These are phyloP conservation scores for Neophaeococcomyces mojaviensis DNA, from an alignment of 2,329 filamentous ascomycete species.

Conservation along the genomic window DNA sequence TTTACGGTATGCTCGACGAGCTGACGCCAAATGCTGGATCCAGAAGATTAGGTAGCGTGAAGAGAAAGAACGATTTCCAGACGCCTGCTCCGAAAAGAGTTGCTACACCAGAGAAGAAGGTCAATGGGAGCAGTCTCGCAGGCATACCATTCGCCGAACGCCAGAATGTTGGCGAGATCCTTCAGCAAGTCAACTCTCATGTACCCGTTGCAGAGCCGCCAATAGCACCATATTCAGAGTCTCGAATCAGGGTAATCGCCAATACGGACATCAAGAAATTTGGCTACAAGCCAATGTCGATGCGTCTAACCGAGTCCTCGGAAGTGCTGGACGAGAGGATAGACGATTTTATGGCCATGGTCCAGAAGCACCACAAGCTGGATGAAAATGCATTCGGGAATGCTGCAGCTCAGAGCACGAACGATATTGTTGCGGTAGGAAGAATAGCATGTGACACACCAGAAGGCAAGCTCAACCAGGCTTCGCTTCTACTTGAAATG, in stretches of 20 bases:
- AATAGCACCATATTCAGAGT: slow-evolving; percentile 62
- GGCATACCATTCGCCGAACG: slow-evolving; percentile 65
- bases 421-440: slow-evolving; percentile 81
- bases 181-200: slow-evolving; percentile 76
- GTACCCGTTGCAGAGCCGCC: slow-evolving; percentile 61
- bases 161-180: slow-evolving; percentile 67
- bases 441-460: slow-evolving; percentile 80
- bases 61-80: slow-evolving; percentile 46
- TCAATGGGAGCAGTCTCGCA: slow-evolving; percentile 10
- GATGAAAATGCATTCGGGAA: slow-evolving; percentile 80
- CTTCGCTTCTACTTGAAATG: slow-evolving; percentile 80
- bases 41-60: slow-evolving; percentile 38
- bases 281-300: slow-evolving; percentile 82
- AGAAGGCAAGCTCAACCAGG: slow-evolving; percentile 79
- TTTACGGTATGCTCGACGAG: slow-evolving; percentile 77
- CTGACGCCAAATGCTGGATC: slow-evolving; percentile 58
- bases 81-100: slow-evolving; percentile 38
- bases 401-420: slow-evolving; percentile 74
- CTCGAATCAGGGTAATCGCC: slow-evolving; percentile 76
- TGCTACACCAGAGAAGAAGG: slow-evolving; percentile 36
- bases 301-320: slow-evolving; percentile 88
- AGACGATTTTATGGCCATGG: slow-evolving; percentile 71
- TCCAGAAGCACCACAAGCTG: slow-evolving; percentile 66
- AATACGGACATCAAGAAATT: slow-evolving; percentile 88
- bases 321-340: slow-evolving; percentile 93